Evolutionary conservation across 2,329 filamentous ascomycete genomes (phyloP), one percentile per base, ranked within the genome.

Genomic region (Penicillium sp.): DNA sequence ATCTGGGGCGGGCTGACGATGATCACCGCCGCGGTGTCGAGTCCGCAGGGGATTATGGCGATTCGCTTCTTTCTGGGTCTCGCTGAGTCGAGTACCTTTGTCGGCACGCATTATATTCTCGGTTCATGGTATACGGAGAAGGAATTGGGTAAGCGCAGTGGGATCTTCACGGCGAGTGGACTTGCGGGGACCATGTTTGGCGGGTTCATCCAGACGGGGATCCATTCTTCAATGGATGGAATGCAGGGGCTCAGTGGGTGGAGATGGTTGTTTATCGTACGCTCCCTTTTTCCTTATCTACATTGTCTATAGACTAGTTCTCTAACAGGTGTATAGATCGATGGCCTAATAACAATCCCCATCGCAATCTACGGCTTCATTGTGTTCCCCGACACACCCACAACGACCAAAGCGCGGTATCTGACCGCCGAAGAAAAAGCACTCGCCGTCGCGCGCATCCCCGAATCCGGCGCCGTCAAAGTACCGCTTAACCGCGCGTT

Each of bases 301-400:
- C 17, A 15, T 2, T n/a, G n/a, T n/a, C n/a, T n/a, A n/a, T n/a
- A n/a, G n/a, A n/a, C n/a, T n/a, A n/a, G n/a, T n/a, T n/a, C 6
- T 9, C 23, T 58, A 35, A 7, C 11, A 19, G 2, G 21, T 38
- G 11, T 30, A 23, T 30, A 72, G 70, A 72, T 79, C 35, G 75
- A 78, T 57, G 75, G 75, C 2, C 57, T 78, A 26, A 81, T 81
- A 55, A 80, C 79, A 7, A 63, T 80, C 44, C 82, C 76, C 41
- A 79, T 78, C 51, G 80, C 73, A 7, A 73, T 81, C 21, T 73
- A 78, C 44, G 81, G 80, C 21, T 79, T 79, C 56, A 70, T 80
- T 31, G 66, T 77, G 31, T 78, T 80, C 60, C 78, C 77, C 2
- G 75, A 78, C 60, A 74, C 76, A 0, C 78, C 77, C 0, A 65